Evolutionary conservation across 2,329 filamentous ascomycete species (phyloP), one percentile per base, ranked within the genome.

Genomic region (Botrytis elliptica): DNA sequence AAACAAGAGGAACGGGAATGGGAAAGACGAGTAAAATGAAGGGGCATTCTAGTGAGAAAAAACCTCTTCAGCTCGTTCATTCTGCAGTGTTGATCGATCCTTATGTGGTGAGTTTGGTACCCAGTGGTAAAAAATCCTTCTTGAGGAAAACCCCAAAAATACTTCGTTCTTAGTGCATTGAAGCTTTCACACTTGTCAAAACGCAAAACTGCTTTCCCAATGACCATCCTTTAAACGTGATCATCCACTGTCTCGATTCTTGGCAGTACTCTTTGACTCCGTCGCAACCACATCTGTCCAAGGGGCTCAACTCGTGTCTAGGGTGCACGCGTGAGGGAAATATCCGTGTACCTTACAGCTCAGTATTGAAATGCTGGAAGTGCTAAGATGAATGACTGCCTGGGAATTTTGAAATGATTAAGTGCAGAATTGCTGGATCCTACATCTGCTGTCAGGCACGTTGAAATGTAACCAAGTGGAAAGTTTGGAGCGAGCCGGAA

Each of bases 281-380:
- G 46, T 25, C 3, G 9, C 9, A 52, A 25, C 22, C 8, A 46
- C 44, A 8, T 46, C 44, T 46, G 44, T 3, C 44, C 8, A 3
- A 46, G 7, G 44, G 44, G 44, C 44, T n/a, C 22, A 25, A n/a
- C 4, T 52, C 49, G 22, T 52, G 22, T 52, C 22, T 12, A 5
- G 4, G 4, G 0, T 52, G 22, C 10, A 14, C 4, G 14, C 22
- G 3, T 49, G 4, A 25, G 1, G 4, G 22, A n/a, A 52, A 6
- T 6, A 4, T 52, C 49, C 14, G 4, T 14, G 20, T 49, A 25
- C 20, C 46, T 49, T 49, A 22, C 3, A 49, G 20, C 46, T 49
- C 46, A 25, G 10, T 3, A 25, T 49, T 3, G 20, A 49, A 22
- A 25, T 12, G 20, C 8, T 25, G 46, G 20, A 49, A 25, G 20